Conservation (phyloP, 768 basidiomycete species). For the Xerocomus brunneocitrinus region DNA sequence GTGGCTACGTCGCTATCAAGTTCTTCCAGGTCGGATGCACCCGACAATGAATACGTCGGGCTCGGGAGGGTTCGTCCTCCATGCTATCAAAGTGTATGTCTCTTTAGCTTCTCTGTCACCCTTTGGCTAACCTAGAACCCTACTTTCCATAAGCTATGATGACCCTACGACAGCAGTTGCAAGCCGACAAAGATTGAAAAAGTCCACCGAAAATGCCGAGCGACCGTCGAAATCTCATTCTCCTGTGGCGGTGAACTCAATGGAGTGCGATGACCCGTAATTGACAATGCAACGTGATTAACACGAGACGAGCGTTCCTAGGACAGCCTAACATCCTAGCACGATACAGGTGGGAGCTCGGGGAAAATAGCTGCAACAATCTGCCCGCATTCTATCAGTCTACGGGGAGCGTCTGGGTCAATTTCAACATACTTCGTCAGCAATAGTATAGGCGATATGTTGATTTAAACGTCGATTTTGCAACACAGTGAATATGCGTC, state of each 20-base stretch:
- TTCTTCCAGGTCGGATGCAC: conserved; percentile 94
- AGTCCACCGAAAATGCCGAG: conserved; percentile 7
- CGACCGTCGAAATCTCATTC: conserved; percentile 5
- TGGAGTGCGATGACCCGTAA: conserved; percentile 5
- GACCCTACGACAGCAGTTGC: conserved; percentile 56
- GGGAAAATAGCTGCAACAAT: conserved; percentile 60
- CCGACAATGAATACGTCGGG: conserved; percentile 90
- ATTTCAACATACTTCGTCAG: conserved; percentile 71
- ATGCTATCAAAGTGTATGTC: conserved; percentile 79
- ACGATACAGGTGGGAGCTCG: conserved; percentile 31
- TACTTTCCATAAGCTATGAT: conserved; percentile 47
- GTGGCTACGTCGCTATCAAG: conserved; percentile 89
- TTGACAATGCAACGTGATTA: not conserved
- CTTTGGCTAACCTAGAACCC: not conserved
- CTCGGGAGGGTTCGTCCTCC: conserved; percentile 83
- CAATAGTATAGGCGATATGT: conserved; percentile 81
- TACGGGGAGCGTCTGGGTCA: not conserved
- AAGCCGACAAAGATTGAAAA: conserved; percentile 38
- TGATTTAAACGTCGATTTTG: conserved; percentile 95
- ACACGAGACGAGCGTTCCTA: not conserved
- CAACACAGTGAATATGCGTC: conserved; percentile 87
- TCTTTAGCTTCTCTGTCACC: not conserved
- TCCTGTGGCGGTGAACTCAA: conserved; percentile 15
- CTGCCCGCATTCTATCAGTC: conserved; percentile 30
- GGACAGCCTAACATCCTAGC: not conserved